Base-by-base conservation (phyloP, 1,284 basidiomycete species). In the Microbotryomycetes sp. region DNA sequence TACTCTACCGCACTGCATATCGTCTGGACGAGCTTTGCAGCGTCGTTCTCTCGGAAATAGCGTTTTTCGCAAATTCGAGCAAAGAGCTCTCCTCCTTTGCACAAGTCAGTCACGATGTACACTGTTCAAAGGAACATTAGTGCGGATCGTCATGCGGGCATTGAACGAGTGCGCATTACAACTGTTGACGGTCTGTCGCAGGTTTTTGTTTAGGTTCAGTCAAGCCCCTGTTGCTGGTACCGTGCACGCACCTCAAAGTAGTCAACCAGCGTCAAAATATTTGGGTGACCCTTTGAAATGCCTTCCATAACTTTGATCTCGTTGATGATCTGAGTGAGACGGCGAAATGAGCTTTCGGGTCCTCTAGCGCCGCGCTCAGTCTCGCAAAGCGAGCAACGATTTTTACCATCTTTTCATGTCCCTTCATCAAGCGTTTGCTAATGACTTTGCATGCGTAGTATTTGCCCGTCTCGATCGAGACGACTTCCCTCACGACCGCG, bases 81-180 rank as follows among this genome's bases (percentile, higher is more conserved):
- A 73, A 97, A 97, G 24, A 97, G 84, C 77, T 97, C 93, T 50
- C 93, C 94, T 54, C 93, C 93, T 0, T 91, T 94, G 78, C 94
- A 97, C 16, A 97, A 83, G 76, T 96, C 93, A 75, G 94, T 96
- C 70, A 88, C 88, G 59, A 97, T 86, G 60, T 76, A 76, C 46
- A 61, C 52, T 59, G 35, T 56, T n/a, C n/a, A n/a, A n/a, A n/a
- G n/a, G n/a, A n/a, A n/a, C n/a, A n/a, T n/a, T n/a, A n/a, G n/a
- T n/a, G n/a, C n/a, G n/a, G n/a, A n/a, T n/a, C n/a, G n/a, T n/a
- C n/a, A n/a, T n/a, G n/a, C n/a, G n/a, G n/a, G n/a, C n/a, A n/a
- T n/a, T n/a, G n/a, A n/a, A n/a, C n/a, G n/a, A n/a, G n/a, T n/a
- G n/a, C n/a, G n/a, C 76, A 74, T 73, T 92, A 94, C 66, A 82